A percentile compares a stretch with the other conserved stretches of the same genome.
These are phyloP conservation scores for Suhomyces vadensis DNA, from an alignment of 805 yeast genomes.

Conservation along the genomic window DNA sequence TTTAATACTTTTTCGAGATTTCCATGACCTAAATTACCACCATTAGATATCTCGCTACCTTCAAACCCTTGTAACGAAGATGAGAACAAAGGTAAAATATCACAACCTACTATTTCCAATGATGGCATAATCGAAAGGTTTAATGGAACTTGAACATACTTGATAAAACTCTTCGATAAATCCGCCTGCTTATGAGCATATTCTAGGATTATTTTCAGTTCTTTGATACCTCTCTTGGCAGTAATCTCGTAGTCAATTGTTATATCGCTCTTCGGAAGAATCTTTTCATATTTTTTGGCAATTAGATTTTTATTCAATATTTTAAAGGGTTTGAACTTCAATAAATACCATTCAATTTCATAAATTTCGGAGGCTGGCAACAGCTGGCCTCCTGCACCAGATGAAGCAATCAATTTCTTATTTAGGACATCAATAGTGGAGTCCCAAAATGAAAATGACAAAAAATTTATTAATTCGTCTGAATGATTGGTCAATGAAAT, in stretches of 20 bases:
- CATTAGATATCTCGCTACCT: background rate
- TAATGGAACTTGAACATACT: constrained; percentile 67
- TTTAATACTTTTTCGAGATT: constrained; percentile 30
- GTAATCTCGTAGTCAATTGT: constrained; percentile 55
- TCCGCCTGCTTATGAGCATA: constrained; percentile 46
- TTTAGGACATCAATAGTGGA: constrained; percentile 68
- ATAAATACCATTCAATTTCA: constrained; percentile 70
- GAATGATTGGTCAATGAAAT: constrained; percentile 61
- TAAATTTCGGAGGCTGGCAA: constrained; percentile 63
- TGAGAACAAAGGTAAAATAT: constrained; percentile 58
- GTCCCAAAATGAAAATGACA: constrained; percentile 68
- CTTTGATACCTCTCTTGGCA: constrained; percentile 74
- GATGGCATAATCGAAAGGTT: constrained; percentile 70
- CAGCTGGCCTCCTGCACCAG: constrained; percentile 23
- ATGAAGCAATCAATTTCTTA: constrained; percentile 43
- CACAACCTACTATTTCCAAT: constrained; percentile 73
- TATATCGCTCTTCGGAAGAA: constrained; percentile 43
- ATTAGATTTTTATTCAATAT: constrained; percentile 50
- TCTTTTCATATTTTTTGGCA: constrained; percentile 33
- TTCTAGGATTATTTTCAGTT: constrained; percentile 63
- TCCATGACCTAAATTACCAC: constrained; percentile 7
- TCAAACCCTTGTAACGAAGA: constrained; percentile 24
- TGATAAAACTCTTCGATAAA: constrained; percentile 32
- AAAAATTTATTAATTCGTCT: constrained; percentile 50
- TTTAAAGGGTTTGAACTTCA: constrained; percentile 57